Conservation (phyloP, 1,139 yeast genomes). For the Candida gigantensis region DNA sequence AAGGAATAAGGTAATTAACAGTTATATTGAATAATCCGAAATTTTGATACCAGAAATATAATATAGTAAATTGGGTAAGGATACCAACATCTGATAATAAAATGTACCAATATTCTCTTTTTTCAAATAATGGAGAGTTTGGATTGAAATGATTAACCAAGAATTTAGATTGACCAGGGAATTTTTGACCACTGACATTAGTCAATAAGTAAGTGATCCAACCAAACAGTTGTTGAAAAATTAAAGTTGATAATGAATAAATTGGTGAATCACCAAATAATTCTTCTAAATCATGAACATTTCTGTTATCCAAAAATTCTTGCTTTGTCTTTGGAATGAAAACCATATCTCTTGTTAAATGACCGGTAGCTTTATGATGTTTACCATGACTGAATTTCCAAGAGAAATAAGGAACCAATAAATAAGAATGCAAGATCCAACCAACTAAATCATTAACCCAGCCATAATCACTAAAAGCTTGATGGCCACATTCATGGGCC, state of each 20-base stretch:
- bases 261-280: slow-evolving; percentile 58
- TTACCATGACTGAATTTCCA: slow-evolving; percentile 63
- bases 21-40: slow-evolving; percentile 51
- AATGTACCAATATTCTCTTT: slow-evolving; percentile 53
- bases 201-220: slow-evolving; percentile 49
- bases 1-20: slow-evolving; percentile 57
- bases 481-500: slow-evolving; percentile 70
- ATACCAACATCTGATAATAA: slow-evolving; percentile 57
- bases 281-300: slow-evolving; percentile 39
- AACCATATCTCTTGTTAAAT: slow-evolving; percentile 60
- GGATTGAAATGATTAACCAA: slow-evolving; percentile 53
- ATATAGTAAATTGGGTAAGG: slow-evolving; percentile 35
- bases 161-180: slow-evolving; percentile 35
- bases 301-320: slow-evolving; percentile 33
- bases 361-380: slow-evolving; percentile 68
- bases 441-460: slow-evolving; percentile 59
- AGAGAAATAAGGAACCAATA: slow-evolving; percentile 61
- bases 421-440: slow-evolving; percentile 59
- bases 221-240: slow-evolving; percentile 57
- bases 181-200: slow-evolving; percentile 57
- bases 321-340: slow-evolving; percentile 58
- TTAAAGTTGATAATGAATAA: slow-evolving; percentile 41
- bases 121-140: slow-evolving; percentile 53
- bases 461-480: slow-evolving; percentile 59
- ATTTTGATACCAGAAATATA: slow-evolving; percentile 49